These are phyloP conservation scores for Sisymbrium irio DNA, from an alignment of 345 rosid genomes.

Conservation along the genomic window DNA sequence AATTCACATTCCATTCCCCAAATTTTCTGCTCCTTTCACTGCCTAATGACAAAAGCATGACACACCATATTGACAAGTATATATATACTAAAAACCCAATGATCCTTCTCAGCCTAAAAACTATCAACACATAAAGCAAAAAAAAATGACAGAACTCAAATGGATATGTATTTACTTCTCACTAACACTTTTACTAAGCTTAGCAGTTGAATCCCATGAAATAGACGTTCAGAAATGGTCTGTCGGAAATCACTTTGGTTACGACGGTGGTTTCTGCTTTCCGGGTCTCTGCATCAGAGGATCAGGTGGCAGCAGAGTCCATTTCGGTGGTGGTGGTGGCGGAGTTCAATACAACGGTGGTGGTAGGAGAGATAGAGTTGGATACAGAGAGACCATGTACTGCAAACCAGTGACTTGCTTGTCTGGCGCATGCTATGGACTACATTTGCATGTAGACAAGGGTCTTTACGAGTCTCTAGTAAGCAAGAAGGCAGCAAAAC, in stretches of 20 bases:
- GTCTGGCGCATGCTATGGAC: slow-evolving; percentile 19
- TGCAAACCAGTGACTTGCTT: slow-evolving; percentile 23
- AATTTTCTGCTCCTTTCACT: slow-evolving; percentile 5
- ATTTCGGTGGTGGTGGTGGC: not conserved
- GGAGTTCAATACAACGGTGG: not conserved
- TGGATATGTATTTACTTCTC: slow-evolving; percentile 9
- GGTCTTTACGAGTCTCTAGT: slow-evolving; percentile 21
- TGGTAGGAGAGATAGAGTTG: not conserved
- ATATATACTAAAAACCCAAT: slow-evolving; percentile 9
- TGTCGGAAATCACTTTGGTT: slow-evolving; percentile 13
- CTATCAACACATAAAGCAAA: not conserved
- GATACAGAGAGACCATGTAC: slow-evolving; percentile 15
- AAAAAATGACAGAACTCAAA: slow-evolving; percentile 32
- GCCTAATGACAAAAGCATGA: slow-evolving; percentile 27
- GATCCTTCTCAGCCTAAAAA: not conserved
- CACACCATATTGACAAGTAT: slow-evolving; percentile 7
- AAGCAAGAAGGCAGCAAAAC: slow-evolving; percentile 5
- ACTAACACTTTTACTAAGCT: slow-evolving; percentile 24
- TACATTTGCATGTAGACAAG: slow-evolving; percentile 33
- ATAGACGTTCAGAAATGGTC: slow-evolving; percentile 26
- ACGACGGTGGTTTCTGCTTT: slow-evolving; percentile 29
- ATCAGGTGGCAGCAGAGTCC: slow-evolving; percentile 11
- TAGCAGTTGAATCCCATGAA: slow-evolving; percentile 20
- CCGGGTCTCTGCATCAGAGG: slow-evolving; percentile 35
- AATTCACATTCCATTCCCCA: slow-evolving; percentile 16